Percentiles rank a stretch among this genome's conserved stretches.
Conservation (phyloP, 2,329 filamentous ascomycete genomes). For the Dryadomyces quercus-mongolicae region DNA sequence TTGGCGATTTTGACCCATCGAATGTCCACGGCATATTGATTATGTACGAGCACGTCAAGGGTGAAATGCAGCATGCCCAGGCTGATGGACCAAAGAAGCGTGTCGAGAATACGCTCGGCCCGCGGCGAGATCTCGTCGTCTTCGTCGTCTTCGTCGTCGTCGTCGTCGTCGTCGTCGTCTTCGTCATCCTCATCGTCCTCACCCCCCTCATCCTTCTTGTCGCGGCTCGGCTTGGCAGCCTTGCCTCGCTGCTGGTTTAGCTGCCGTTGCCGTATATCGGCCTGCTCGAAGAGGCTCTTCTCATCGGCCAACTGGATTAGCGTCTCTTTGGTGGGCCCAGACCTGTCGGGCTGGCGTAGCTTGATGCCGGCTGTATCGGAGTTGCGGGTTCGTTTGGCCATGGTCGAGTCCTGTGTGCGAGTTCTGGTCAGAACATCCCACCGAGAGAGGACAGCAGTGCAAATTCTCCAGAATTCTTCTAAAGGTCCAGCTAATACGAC, state of each 20-base stretch:
- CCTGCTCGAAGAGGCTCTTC: constrained; percentile 41
- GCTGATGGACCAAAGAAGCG: constrained; percentile 45
- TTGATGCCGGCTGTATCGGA: constrained; percentile 38
- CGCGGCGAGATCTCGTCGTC: constrained; percentile 26
- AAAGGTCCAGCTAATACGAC: no score
- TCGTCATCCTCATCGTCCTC: constrained; percentile 10
- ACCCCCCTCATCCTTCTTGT: constrained; percentile 12
- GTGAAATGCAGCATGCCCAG: constrained; percentile 65
- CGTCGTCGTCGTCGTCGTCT: constrained; percentile 24
- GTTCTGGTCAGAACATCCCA: no score
- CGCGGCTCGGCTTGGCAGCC: constrained; percentile 9
- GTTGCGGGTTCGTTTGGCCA: constrained; percentile 20
- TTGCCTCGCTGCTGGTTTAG: constrained; percentile 17
- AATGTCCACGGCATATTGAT: constrained; percentile 62
- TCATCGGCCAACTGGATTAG: constrained; percentile 63
- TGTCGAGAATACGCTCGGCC: constrained; percentile 41
- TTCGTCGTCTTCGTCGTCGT: constrained; percentile 13
- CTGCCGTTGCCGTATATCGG: constrained; percentile 26
- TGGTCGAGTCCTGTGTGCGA: background rate
- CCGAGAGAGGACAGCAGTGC: no score
- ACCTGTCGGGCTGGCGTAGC: constrained; percentile 58
- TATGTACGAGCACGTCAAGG: constrained; percentile 66
- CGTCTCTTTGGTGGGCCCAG: constrained; percentile 49
- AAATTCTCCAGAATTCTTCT: no score
- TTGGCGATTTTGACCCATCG: constrained; percentile 42